Percentiles rank a stretch among this genome's conserved stretches.
Conservation (phyloP, 2,329 filamentous ascomycete genomes). For the Colletotrichum filicis region DNA sequence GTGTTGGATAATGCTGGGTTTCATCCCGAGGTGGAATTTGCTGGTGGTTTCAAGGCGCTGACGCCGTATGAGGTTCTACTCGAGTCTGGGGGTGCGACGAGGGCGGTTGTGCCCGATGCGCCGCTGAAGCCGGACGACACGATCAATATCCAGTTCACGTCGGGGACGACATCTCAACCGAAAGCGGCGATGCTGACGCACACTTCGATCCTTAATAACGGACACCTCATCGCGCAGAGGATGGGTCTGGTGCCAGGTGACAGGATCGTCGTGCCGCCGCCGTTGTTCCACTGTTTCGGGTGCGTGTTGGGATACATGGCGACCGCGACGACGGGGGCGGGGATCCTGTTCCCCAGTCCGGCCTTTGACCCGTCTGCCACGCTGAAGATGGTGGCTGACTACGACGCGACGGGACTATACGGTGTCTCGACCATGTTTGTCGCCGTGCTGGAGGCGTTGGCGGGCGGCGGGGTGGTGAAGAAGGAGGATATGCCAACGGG, state of each 20-base stretch:
- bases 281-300: constrained; percentile 92
- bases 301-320: constrained; percentile 96
- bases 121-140: constrained; percentile 72
- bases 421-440: constrained; percentile 95
- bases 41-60: constrained; percentile 49
- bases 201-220: constrained; percentile 91
- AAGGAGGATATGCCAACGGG: constrained; percentile 43
- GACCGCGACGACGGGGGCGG: constrained; percentile 81
- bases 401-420: constrained; percentile 75
- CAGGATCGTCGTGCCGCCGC: constrained; percentile 85
- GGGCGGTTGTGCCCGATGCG: constrained; percentile 53
- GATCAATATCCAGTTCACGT: constrained; percentile 97
- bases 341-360: constrained; percentile 87
- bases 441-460: constrained; percentile 84
- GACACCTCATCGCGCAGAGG: constrained; percentile 81
- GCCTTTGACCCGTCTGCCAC: constrained; percentile 85
- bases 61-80: constrained; percentile 58
- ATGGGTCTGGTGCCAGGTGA: constrained; percentile 84
- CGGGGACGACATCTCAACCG: constrained; percentile 89
- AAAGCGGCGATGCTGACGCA: constrained; percentile 94
- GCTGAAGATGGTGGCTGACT: constrained; percentile 65
- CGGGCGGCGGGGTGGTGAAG: constrained; percentile 46
- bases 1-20: constrained; percentile 79
- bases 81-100: constrained; percentile 39
- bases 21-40: constrained; percentile 58